Percentiles rank a stretch among this genome's conserved stretches.
These are phyloP conservation scores for Gnomoniopsis smithogilvyi DNA, from an alignment of 2,329 filamentous ascomycete species.

Conservation along the genomic window DNA sequence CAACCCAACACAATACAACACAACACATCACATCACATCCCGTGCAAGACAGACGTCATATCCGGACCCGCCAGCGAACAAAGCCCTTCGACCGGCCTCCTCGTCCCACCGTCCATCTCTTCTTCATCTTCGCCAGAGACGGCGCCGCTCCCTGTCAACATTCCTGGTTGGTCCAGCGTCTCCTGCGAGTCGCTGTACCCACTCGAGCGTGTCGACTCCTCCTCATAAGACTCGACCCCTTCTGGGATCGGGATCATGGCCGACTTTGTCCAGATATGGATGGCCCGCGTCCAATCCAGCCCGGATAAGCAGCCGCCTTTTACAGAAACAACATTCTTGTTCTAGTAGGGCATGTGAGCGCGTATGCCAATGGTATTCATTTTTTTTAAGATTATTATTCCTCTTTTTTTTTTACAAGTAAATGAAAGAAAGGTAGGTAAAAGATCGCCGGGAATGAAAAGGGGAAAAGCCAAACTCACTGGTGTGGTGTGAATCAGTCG, in stretches of 20 bases:
- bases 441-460: too few relatives aligned
- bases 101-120: neutral
- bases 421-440: neutral
- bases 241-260: conserved; percentile 69
- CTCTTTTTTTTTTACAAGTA: too few relatives aligned
- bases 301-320: conserved; percentile 66
- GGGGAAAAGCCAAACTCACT: too few relatives aligned
- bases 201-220: conserved; percentile 41
- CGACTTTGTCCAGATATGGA: conserved; percentile 66
- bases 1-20: neutral
- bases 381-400: too few relatives aligned
- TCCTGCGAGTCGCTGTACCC: conserved; percentile 44
- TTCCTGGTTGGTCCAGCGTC: conserved; percentile 43
- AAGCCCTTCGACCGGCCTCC: neutral
- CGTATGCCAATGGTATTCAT: too few relatives aligned
- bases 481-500: conserved; percentile 60
- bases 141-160: conserved; percentile 34
- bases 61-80: conserved; percentile 6
- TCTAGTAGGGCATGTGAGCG: conserved; percentile 29
- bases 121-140: neutral
- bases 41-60: neutral
- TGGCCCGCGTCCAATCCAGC: conserved; percentile 56
- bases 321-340: conserved; percentile 59
- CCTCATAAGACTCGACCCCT: conserved; percentile 54
- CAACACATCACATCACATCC: neutral